Evolutionary conservation across 345 rosid genomes (phyloP).

Genomic region (Passiflora organensis): DNA sequence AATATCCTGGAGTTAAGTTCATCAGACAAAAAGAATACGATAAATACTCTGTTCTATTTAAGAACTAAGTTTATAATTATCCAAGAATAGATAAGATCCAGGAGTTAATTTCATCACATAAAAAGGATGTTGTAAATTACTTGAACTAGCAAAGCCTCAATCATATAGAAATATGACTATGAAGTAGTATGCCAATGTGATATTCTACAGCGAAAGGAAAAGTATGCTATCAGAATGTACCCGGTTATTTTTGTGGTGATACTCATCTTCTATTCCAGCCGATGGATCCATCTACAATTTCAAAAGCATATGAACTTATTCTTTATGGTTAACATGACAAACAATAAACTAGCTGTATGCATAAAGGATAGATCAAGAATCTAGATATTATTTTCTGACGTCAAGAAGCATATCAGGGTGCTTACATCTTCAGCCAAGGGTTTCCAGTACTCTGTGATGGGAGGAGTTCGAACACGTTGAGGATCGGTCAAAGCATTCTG

Average conservation of each 20-base stretch:
- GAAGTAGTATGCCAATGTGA: not conserved
- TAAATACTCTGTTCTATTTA: no score
- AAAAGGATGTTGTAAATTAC: no score
- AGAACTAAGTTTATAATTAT: no score
- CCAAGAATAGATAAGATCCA: no score
- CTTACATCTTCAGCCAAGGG: conserved; percentile 96
- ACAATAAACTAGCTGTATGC: no score
- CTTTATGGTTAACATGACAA: not conserved
- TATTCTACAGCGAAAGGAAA: not conserved
- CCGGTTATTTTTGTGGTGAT: conserved; percentile 89
- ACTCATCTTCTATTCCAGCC: conserved; percentile 90
- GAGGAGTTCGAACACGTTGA: conserved; percentile 83
- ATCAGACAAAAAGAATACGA: no score
- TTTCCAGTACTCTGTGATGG: conserved; percentile 89
- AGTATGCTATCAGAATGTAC: conserved; percentile 27
- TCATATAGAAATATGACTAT: no score
- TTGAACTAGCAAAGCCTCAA: no score
- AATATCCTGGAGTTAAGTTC: no score
- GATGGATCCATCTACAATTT: conserved; percentile 79
- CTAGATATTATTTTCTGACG: not conserved
- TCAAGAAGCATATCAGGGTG: conserved; percentile 4
- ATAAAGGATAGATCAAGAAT: no score
- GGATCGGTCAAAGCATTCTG: conserved; percentile 90
- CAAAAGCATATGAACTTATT: conserved; percentile 10
- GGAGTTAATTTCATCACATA: no score